Conservation (phyloP, 2,329 filamentous ascomycete genomes). For the Claviceps sorghi region DNA sequence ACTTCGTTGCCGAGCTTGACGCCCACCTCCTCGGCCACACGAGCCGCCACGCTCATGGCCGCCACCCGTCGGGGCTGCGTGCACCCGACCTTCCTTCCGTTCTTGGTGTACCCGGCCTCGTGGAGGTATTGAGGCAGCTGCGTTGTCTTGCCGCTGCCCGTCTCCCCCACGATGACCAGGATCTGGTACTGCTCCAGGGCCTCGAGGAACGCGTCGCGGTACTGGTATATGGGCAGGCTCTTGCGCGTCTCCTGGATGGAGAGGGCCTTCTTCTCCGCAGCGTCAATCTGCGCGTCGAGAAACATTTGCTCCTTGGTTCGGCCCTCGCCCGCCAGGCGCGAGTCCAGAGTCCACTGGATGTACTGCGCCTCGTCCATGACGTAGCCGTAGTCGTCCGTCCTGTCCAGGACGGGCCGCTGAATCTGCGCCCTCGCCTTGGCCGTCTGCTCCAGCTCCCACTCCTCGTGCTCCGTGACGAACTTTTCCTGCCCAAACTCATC, state of each 20-base stretch:
- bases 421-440: constrained; percentile 81
- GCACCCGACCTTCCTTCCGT: constrained; percentile 73
- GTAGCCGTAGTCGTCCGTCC: constrained; percentile 80
- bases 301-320: constrained; percentile 64
- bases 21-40: constrained; percentile 88
- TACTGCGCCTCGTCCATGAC: constrained; percentile 83
- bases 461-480: constrained; percentile 85
- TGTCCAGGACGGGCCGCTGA: constrained; percentile 52
- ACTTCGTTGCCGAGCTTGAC: constrained; percentile 84
- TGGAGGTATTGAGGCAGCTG: constrained; percentile 89
- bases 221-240: constrained; percentile 78
- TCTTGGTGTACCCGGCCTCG: constrained; percentile 78
- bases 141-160: constrained; percentile 89
- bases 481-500: constrained; percentile 80
- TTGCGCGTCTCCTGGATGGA: constrained; percentile 87
- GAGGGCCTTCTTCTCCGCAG: constrained; percentile 73
- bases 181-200: constrained; percentile 78
- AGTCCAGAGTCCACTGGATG: constrained; percentile 70
- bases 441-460: constrained; percentile 87
- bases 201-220: constrained; percentile 71
- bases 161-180: constrained; percentile 86
- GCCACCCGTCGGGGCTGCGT: constrained; percentile 92
- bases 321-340: constrained; percentile 55
- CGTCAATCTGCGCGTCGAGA: constrained; percentile 68
- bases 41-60: constrained; percentile 92